Percentiles rank a stretch among this genome's conserved stretches.
phyloP scores from a whole-genome alignment of 306 rosid genomes.

The Arachis stenosperma region DNA sequence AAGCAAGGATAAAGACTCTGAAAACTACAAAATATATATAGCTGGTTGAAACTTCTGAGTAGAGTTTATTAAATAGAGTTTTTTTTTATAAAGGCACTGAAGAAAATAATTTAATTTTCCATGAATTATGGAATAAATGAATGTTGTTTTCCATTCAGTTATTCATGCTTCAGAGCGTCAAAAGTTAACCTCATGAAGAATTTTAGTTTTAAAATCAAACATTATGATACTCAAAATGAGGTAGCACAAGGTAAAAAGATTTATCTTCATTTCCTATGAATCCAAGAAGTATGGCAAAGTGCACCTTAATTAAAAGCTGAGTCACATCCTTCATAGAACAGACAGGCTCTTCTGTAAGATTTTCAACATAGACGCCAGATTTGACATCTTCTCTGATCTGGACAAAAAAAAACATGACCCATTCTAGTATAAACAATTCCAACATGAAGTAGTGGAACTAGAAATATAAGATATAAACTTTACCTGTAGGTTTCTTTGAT shows the following conservation, averaged over 20 bases:
- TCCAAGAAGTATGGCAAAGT: slow-evolving; percentile 32
- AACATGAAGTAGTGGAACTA: not conserved
- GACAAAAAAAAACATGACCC: slow-evolving; percentile 25
- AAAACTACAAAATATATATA: no score
- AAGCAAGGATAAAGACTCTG: not conserved
- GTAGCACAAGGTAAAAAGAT: not conserved
- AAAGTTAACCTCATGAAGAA: slow-evolving; percentile 5
- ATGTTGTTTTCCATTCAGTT: slow-evolving; percentile 11
- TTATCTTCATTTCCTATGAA: not conserved
- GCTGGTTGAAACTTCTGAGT: no score
- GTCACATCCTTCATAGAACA: slow-evolving; percentile 67
- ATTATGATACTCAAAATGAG: not conserved
- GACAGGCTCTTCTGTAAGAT: slow-evolving; percentile 78
- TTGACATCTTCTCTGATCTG: slow-evolving; percentile 96
- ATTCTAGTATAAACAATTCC: slow-evolving; percentile 18
- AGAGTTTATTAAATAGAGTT: no score
- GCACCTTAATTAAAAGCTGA: slow-evolving; percentile 72
- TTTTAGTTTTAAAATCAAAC: slow-evolving; percentile 9
- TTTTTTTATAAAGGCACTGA: not conserved
- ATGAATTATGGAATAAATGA: slow-evolving; percentile 7
- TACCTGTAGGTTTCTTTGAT: slow-evolving; percentile 80
- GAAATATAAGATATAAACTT: not conserved
- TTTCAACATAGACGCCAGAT: slow-evolving; percentile 93
- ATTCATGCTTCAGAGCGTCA: slow-evolving; percentile 24
- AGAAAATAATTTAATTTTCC: slow-evolving; percentile 17